Evolutionary conservation across 129 eudicot species (phyloP).

Genomic region (Oenanthe sinensis): DNA sequence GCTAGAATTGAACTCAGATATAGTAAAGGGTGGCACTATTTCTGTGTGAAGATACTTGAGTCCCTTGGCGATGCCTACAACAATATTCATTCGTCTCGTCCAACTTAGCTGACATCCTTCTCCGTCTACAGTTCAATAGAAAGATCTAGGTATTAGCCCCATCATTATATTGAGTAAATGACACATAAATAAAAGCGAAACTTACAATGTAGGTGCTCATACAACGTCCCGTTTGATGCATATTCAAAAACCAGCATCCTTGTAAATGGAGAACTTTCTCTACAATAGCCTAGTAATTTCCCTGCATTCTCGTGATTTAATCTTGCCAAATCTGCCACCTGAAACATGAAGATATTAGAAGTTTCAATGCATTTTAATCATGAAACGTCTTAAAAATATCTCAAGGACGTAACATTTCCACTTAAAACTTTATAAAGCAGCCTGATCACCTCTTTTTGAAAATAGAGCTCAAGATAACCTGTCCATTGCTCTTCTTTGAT

Average conservation of each 20-base stretch:
- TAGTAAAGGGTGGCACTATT: constrained; percentile 77
- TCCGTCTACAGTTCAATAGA: constrained; percentile 37
- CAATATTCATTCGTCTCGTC: constrained; percentile 82
- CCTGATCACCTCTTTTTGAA: constrained; percentile 63
- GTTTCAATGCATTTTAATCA: background rate
- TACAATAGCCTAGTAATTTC: constrained; percentile 74
- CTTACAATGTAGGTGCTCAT: constrained; percentile 93
- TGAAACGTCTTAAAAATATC: background rate
- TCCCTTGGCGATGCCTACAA: constrained; percentile 76
- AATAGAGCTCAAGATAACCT: constrained; percentile 77
- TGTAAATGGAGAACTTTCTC: constrained; percentile 73
- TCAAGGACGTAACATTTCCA: background rate
- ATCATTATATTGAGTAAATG: background rate
- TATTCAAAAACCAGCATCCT: constrained; percentile 96
- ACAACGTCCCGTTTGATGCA: constrained; percentile 92
- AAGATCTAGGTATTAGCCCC: constrained; percentile 11
- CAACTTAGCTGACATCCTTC: constrained; percentile 89
- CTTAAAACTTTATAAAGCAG: no score
- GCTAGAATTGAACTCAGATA: constrained; percentile 73
- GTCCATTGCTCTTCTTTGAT: constrained; percentile 72
- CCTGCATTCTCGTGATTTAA: constrained; percentile 68
- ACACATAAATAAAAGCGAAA: background rate
- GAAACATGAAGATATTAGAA: constrained; percentile 12
- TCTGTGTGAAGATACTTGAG: constrained; percentile 84
- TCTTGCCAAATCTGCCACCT: constrained; percentile 93